These are phyloP conservation scores for Sordariomycetes sp. DNA, from an alignment of 2,329 filamentous ascomycete species.

Conservation along the genomic window DNA sequence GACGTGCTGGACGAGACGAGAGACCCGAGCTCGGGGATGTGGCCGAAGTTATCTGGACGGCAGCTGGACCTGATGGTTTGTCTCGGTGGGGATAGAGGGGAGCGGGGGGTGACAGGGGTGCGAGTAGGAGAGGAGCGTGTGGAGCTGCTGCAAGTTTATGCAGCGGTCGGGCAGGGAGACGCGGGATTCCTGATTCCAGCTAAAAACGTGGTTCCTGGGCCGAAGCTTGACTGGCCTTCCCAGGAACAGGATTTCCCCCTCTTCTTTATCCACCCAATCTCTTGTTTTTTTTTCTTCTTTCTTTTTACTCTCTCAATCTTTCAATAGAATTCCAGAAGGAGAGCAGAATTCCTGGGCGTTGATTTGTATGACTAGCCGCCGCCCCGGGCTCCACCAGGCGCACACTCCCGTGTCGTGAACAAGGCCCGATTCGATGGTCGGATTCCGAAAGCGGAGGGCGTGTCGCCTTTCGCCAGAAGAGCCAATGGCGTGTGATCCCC, in stretches of 20 bases:
- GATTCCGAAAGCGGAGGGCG: background rate
- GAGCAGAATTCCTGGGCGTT: background rate
- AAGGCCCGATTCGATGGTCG: background rate
- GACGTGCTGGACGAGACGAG: background rate
- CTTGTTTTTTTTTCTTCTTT: background rate
- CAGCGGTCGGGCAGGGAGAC: background rate
- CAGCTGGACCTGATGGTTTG: background rate
- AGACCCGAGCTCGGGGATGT: background rate
- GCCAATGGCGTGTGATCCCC: background rate
- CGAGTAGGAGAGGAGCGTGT: background rate
- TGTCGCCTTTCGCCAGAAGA: background rate
- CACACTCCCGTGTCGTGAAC: background rate
- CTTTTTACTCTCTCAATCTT: background rate
- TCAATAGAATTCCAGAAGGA: background rate
- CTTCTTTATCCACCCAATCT: background rate
- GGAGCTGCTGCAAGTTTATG: background rate
- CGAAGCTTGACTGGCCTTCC: constrained; percentile 1
- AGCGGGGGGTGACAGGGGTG: background rate
- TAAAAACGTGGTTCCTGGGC: constrained; percentile 2
- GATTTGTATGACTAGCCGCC: background rate
- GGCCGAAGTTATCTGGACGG: background rate
- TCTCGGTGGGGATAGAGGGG: background rate
- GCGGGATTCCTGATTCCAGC: background rate
- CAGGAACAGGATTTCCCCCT: background rate
- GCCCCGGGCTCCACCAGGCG: background rate